These are phyloP conservation scores for Ceratonia siliqua DNA, from an alignment of 306 rosid genomes.

Conservation along the genomic window DNA sequence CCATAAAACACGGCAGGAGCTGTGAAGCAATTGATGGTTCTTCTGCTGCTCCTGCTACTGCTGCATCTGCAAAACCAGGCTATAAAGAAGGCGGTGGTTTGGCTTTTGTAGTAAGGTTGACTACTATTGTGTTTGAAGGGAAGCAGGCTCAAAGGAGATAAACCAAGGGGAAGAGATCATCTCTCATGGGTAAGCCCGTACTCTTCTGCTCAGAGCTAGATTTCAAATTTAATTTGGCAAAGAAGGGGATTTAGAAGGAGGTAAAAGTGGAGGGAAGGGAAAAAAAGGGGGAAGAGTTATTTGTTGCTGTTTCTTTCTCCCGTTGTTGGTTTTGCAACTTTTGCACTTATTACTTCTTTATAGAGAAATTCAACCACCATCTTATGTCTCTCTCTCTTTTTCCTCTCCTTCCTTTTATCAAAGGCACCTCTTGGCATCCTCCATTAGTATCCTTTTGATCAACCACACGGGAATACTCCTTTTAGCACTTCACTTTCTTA, in stretches of 20 bases:
- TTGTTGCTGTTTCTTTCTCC: conserved; percentile 31
- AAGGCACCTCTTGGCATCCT: conserved; percentile 44
- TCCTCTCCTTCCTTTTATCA: conserved; percentile 31
- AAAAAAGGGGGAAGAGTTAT: background rate
- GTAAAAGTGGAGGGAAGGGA: background rate
- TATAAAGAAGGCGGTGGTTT: conserved; percentile 57
- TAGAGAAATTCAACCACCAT: conserved; percentile 62
- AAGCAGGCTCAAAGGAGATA: conserved; percentile 5
- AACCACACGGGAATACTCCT: conserved; percentile 85
- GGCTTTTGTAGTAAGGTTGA: conserved; percentile 57
- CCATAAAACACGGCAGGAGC: conserved; percentile 41
- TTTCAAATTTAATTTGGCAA: conserved; percentile 48
- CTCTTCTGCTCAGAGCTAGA: conserved; percentile 16
- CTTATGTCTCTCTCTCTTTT: background rate
- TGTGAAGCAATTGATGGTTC: conserved; percentile 45
- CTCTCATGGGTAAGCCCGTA: conserved; percentile 59
- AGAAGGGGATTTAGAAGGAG: background rate
- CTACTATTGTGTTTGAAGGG: conserved; percentile 7
- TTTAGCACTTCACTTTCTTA: conserved; percentile 54
- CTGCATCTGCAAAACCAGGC: conserved; percentile 9
- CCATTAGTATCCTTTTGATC: conserved; percentile 53
- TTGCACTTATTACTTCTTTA: conserved; percentile 32
- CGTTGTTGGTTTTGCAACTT: conserved; percentile 37
- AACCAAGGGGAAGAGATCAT: background rate
- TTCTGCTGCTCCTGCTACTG: conserved; percentile 38